Conservation (phyloP, 805 yeast genomes). For the Tetrapisispora pingtungensis region DNA sequence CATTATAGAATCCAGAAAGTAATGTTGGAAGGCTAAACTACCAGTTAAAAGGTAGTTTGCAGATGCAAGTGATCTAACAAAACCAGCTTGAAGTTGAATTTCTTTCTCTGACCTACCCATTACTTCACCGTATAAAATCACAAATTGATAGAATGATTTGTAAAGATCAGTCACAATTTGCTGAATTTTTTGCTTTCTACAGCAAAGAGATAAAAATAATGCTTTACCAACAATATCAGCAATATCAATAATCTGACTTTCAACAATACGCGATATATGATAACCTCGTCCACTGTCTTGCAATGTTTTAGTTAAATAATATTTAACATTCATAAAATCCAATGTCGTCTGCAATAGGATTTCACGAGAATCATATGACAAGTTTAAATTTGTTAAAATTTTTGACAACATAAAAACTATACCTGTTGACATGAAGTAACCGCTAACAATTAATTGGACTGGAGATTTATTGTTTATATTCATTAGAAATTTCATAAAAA, state of each 20-base stretch:
- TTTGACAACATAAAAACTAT: slow-evolving; percentile 30
- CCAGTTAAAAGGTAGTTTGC: slow-evolving; percentile 52
- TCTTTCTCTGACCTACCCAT: slow-evolving; percentile 11
- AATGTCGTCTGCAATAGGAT: slow-evolving; percentile 30
- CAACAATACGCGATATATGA: slow-evolving; percentile 16
- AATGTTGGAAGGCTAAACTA: slow-evolving; percentile 62
- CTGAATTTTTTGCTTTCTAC: slow-evolving; percentile 17
- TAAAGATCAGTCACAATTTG: slow-evolving; percentile 6
- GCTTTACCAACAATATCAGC: slow-evolving; percentile 38
- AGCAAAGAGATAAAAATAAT: slow-evolving; percentile 39
- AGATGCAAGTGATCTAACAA: slow-evolving; percentile 36
- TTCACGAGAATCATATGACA: slow-evolving; percentile 25
- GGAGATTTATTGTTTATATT: slow-evolving; percentile 15
- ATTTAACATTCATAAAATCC: slow-evolving; percentile 30
- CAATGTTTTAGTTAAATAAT: slow-evolving; percentile 19
- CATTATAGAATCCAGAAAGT: slow-evolving; percentile 38
- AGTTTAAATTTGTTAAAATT: slow-evolving; percentile 19
- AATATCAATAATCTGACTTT: slow-evolving; percentile 22
- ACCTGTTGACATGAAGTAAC: slow-evolving; percentile 12
- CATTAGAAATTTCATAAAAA: slow-evolving; percentile 11
- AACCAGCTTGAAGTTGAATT: slow-evolving; percentile 19
- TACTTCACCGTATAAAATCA: slow-evolving; percentile 16
- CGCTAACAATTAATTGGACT: slow-evolving; percentile 3
- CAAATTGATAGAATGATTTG: not conserved
- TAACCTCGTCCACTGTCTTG: slow-evolving; percentile 16